A percentile compares a stretch with the other conserved stretches of the same genome.
These are phyloP conservation scores for Dinochytrium kinnereticum DNA, from an alignment of 371 early-diverging fungal species.

Conservation along the genomic window DNA sequence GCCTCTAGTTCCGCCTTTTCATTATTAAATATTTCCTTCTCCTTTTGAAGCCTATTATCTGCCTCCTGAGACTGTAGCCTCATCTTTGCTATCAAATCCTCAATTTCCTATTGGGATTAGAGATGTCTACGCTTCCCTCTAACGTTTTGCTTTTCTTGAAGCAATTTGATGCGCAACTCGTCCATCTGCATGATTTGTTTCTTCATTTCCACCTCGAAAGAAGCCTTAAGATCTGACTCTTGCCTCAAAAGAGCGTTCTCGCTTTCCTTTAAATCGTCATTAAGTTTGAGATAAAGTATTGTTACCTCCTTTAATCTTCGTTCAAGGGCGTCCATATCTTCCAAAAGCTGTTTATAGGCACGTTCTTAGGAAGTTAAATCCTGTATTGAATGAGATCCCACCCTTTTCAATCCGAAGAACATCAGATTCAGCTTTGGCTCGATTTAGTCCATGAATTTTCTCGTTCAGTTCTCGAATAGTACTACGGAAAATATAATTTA, in stretches of 20 bases:
- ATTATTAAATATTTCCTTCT: neutral
- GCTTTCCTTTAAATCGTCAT: neutral
- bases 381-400: too few relatives aligned
- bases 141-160: constrained; percentile 20
- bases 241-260: neutral
- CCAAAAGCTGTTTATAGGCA: constrained; percentile 8
- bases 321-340: constrained; percentile 10
- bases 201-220: neutral
- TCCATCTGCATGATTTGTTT: neutral
- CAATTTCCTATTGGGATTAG: neutral
- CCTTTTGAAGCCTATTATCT: neutral
- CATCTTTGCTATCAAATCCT: neutral
- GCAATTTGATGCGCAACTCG: neutral
- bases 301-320: constrained; percentile 1
- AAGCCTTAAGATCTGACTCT: neutral
- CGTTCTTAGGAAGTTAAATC: constrained; percentile 7
- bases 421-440: constrained; percentile 24
- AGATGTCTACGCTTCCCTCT: neutral
- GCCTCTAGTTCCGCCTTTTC: constrained; percentile 19
- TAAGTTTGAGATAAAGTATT: too few relatives aligned
- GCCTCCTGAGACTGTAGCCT: neutral
- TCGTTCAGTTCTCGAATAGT: constrained; percentile 26
- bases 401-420: constrained; percentile 26
- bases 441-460: constrained; percentile 22
- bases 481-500: constrained; percentile 1